phyloP scores from a whole-genome alignment of 495 filamentous ascomycete species.

The Neurospora sublineolata region DNA sequence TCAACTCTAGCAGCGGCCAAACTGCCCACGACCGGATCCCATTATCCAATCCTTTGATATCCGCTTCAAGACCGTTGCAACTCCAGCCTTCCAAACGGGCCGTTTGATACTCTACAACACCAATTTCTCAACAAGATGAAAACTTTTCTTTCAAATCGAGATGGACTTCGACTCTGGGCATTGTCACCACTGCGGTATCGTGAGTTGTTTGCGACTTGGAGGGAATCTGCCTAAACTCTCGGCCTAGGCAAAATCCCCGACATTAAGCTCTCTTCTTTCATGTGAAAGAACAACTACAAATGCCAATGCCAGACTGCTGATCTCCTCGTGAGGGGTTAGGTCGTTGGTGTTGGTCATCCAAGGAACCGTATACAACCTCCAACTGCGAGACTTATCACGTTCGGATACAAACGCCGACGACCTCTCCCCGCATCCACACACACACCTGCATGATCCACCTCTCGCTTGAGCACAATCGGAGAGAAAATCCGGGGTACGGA shows the following conservation, averaged over 20 bases:
- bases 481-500: background rate
- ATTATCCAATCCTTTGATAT: background rate
- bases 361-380: background rate
- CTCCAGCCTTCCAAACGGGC: background rate
- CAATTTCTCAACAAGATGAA: background rate
- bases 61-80: background rate
- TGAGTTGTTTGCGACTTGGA: background rate
- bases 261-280: background rate
- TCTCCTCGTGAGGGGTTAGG: background rate
- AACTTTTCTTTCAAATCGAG: background rate
- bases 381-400: background rate
- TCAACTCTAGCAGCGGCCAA: background rate
- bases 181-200: background rate
- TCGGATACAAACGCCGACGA: background rate
- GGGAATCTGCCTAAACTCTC: background rate
- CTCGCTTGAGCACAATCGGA: background rate
- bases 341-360: background rate
- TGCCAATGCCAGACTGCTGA: background rate
- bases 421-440: background rate
- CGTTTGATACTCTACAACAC: background rate
- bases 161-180: background rate
- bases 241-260: background rate
- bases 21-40: background rate
- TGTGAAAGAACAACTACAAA: background rate
- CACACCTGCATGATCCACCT: background rate